Conservation (phyloP, 2,329 filamentous ascomycete genomes). For the Rutstroemia sp. region DNA sequence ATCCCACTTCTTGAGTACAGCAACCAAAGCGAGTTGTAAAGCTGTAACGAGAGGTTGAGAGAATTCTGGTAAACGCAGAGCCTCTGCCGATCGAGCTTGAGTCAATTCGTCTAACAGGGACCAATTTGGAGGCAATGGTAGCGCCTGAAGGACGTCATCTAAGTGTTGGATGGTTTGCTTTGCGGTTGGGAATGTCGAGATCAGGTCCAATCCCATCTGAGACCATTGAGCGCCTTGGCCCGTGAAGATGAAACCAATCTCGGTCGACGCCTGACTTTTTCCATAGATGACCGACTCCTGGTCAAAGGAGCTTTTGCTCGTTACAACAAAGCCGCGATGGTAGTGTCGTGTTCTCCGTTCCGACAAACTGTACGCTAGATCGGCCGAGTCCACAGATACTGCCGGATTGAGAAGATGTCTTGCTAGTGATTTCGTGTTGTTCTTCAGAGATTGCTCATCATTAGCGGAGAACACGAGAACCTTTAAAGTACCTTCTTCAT, state of each 20-base stretch:
- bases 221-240: conserved; percentile 24
- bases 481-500: background rate
- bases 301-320: background rate
- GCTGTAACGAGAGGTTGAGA: conserved; percentile 37
- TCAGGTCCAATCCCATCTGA: conserved; percentile 19
- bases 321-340: background rate
- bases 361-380: conserved; percentile 24
- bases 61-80: conserved; percentile 5
- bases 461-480: conserved; percentile 8
- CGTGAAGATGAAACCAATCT: conserved; percentile 18
- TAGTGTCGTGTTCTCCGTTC: conserved; percentile 15
- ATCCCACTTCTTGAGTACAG: conserved; percentile 37
- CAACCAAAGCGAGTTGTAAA: conserved; percentile 38
- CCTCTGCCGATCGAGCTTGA: background rate
- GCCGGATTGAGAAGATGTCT: conserved; percentile 7
- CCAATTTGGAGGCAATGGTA: conserved; percentile 4
- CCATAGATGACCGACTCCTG: background rate
- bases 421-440: background rate
- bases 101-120: background rate
- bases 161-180: background rate
- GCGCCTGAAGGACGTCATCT: background rate
- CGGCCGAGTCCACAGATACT: background rate
- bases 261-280: background rate
- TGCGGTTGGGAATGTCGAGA: background rate
- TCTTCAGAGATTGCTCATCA: conserved; percentile 4